Percentiles rank a stretch among this genome's conserved stretches.
Evolutionary conservation across 2,329 filamentous ascomycete genomes (phyloP).

Genomic region (Apiospora pterosperma): DNA sequence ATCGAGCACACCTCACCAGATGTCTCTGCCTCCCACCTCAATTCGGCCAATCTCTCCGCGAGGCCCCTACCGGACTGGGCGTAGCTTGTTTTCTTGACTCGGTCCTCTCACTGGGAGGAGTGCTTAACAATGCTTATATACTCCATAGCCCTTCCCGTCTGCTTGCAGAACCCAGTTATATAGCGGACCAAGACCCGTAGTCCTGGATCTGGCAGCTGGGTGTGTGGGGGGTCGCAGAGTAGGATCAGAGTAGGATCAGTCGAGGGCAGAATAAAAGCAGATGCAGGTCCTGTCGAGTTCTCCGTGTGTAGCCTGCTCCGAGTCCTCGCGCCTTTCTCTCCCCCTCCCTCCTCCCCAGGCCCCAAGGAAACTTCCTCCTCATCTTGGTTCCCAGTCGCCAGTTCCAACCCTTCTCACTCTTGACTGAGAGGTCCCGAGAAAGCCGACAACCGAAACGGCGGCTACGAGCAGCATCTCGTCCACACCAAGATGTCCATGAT

Average conservation of each 20-base stretch:
- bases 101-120: not conserved
- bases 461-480: not conserved
- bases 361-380: too few relatives aligned
- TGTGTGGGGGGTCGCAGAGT: too few relatives aligned
- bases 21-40: not conserved
- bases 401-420: too few relatives aligned
- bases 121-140: slow-evolving; percentile 2
- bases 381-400: too few relatives aligned
- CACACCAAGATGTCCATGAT: not conserved
- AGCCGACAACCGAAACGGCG: too few relatives aligned
- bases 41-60: not conserved
- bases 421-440: too few relatives aligned
- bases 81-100: not conserved
- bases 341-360: not conserved
- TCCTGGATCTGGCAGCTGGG: not conserved
- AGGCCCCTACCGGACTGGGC: not conserved
- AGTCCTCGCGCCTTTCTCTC: not conserved
- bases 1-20: not conserved
- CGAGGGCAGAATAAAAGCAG: not conserved
- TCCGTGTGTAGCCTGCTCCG: not conserved
- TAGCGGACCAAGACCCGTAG: not conserved
- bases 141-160: not conserved
- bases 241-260: too few relatives aligned
- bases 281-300: not conserved
- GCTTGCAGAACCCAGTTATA: not conserved